Evolutionary conservation across 192 early-diverging fungal species (phyloP).

Genomic region (Coemansia sp.): DNA sequence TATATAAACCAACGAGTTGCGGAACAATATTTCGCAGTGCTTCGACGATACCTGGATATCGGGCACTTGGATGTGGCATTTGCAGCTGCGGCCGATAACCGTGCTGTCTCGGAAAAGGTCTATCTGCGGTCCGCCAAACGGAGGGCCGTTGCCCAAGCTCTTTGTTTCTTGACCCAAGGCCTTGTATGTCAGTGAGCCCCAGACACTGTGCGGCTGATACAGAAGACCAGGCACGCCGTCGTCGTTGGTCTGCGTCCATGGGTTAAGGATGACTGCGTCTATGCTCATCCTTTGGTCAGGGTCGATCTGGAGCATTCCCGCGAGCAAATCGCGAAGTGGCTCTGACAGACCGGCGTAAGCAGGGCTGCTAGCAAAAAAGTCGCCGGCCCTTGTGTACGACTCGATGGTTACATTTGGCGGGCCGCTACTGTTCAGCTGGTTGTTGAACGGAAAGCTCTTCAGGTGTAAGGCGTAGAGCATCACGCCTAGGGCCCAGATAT

Average conservation of each 20-base stretch:
- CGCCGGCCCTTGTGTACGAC: slow-evolving; percentile 22
- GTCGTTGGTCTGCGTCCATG: slow-evolving; percentile 39
- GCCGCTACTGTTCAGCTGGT: slow-evolving; percentile 17
- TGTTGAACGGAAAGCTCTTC: slow-evolving; percentile 46
- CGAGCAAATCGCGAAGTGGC: slow-evolving; percentile 24
- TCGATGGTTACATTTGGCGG: slow-evolving; percentile 19
- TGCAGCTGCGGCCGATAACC: slow-evolving; percentile 32
- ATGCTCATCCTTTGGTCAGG: slow-evolving; percentile 22
- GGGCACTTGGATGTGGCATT: slow-evolving; percentile 36
- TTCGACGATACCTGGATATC: slow-evolving; percentile 32
- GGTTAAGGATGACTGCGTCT: slow-evolving; percentile 32
- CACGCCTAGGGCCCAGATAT: slow-evolving; percentile 54
- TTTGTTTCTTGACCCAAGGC: background rate
- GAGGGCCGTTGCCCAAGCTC: background rate
- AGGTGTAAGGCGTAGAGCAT: slow-evolving; percentile 44
- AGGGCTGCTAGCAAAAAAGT: slow-evolving; percentile 18
- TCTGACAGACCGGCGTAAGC: slow-evolving; percentile 22
- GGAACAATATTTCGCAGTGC: slow-evolving; percentile 34
- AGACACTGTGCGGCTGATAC: slow-evolving; percentile 24
- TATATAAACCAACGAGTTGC: slow-evolving; percentile 16
- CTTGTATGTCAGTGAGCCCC: slow-evolving; percentile 23
- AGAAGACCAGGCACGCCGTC: slow-evolving; percentile 28
- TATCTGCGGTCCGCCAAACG: background rate
- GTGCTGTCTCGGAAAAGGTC: slow-evolving; percentile 32
- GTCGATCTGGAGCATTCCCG: slow-evolving; percentile 34